Evolutionary conservation across 768 basidiomycete species (phyloP).

Genomic region (Psilocybe subaeruginosa): DNA sequence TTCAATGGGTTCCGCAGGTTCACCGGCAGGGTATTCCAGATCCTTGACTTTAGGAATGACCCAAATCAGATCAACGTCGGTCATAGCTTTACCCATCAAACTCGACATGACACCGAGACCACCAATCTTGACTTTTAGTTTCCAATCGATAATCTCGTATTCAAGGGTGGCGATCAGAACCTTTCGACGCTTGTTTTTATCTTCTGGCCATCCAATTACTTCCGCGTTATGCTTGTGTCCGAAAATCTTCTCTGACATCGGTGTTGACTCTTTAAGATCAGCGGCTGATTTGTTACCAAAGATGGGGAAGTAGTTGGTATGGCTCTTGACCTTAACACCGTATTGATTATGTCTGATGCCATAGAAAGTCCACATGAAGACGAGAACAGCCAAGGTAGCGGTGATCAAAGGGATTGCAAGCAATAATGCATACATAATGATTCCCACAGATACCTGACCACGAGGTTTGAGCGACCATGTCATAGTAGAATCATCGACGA

Average conservation of each 20-base stretch:
- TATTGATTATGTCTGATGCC: slow-evolving; percentile 94
- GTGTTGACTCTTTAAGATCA: slow-evolving; percentile 67
- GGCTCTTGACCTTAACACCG: slow-evolving; percentile 75
- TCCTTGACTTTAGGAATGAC: slow-evolving; percentile 95
- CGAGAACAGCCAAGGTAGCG: slow-evolving; percentile 74
- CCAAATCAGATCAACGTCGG: slow-evolving; percentile 94
- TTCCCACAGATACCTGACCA: slow-evolving; percentile 79
- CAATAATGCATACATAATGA: slow-evolving; percentile 86
- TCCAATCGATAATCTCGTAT: slow-evolving; percentile 98
- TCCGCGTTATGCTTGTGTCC: slow-evolving; percentile 66
- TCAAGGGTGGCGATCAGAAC: slow-evolving; percentile 92
- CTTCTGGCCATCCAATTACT: slow-evolving; percentile 96
- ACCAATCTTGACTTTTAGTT: slow-evolving; percentile 96
- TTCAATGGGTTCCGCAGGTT: slow-evolving; percentile 92
- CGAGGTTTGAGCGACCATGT: slow-evolving; percentile 82
- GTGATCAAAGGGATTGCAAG: slow-evolving; percentile 84
- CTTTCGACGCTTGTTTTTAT: slow-evolving; percentile 87
- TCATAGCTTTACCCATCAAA: slow-evolving; percentile 98
- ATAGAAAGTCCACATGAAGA: slow-evolving; percentile 97
- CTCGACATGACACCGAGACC: slow-evolving; percentile 98
- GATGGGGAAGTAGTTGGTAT: slow-evolving; percentile 88
- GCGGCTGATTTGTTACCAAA: slow-evolving; percentile 74
- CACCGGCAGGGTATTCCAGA: slow-evolving; percentile 88
- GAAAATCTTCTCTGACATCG: slow-evolving; percentile 75
- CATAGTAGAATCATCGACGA: slow-evolving; percentile 78